Conservation (phyloP, 2,329 filamentous ascomycete genomes). For the Ophiocordyceps sinensis region DNA sequence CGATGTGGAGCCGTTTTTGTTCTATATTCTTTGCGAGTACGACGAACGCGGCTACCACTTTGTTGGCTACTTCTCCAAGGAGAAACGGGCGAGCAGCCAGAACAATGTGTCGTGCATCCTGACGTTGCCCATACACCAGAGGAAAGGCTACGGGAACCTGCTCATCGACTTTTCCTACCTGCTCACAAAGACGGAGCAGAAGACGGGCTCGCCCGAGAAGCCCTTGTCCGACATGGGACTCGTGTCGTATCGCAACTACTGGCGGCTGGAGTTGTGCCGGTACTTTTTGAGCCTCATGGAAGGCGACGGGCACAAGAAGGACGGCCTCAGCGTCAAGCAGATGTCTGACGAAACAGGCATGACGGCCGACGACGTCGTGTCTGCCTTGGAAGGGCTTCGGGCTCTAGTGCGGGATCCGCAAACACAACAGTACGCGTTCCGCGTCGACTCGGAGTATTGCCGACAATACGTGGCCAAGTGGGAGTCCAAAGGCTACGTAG, state of each 20-base stretch:
- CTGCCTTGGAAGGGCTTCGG: constrained; percentile 77
- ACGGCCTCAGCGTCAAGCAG: constrained; percentile 44
- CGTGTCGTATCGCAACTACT: constrained; percentile 95
- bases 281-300: constrained; percentile 49
- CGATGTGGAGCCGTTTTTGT: constrained; percentile 91
- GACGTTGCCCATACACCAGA: constrained; percentile 88
- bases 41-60: constrained; percentile 89
- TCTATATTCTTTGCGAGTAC: constrained; percentile 93
- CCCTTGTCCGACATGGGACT: constrained; percentile 95
- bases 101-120: constrained; percentile 98
- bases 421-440: constrained; percentile 77
- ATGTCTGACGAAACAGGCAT: constrained; percentile 87
- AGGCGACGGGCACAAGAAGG: constrained; percentile 17
- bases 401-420: constrained; percentile 81
- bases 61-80: constrained; percentile 98
- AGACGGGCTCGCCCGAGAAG: constrained; percentile 93
- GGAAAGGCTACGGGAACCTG: constrained; percentile 92
- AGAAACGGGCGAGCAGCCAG: constrained; percentile 84
- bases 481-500: constrained; percentile 78
- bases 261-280: constrained; percentile 77
- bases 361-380: constrained; percentile 92
- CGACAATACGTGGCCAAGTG: constrained; percentile 78
- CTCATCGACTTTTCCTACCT: constrained; percentile 98
- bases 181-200: constrained; percentile 79
- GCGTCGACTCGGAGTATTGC: constrained; percentile 76